Evolutionary conservation across 2,329 filamentous ascomycete species (phyloP).

Genomic region (Fusarium keratoplasticum): DNA sequence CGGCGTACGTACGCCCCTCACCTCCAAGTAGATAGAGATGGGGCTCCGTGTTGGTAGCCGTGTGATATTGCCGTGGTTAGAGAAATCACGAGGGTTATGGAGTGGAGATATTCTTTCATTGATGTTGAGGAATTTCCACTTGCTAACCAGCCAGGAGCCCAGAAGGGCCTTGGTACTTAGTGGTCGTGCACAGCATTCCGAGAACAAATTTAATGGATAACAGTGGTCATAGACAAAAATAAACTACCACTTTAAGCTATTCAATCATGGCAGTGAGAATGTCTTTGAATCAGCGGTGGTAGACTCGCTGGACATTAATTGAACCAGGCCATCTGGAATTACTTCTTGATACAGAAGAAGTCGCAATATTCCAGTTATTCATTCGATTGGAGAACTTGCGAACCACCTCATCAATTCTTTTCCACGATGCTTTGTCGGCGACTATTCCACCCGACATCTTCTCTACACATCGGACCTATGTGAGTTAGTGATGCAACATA

Average conservation of each 20-base stretch:
- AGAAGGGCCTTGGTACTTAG: neutral
- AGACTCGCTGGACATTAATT: neutral
- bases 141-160: neutral
- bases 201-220: neutral
- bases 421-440: neutral
- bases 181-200: neutral
- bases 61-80: neutral
- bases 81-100: neutral
- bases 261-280: neutral
- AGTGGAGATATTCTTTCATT: neutral
- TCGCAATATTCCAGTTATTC: neutral
- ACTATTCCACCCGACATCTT: neutral
- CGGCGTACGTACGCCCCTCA: neutral
- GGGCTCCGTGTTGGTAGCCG: neutral
- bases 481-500: neutral
- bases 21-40: neutral
- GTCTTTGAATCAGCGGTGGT: neutral
- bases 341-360: neutral
- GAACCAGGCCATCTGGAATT: neutral
- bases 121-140: neutral
- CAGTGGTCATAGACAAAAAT: neutral
- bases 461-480: neutral
- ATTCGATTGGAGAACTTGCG: neutral
- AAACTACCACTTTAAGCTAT: neutral
- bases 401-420: neutral